Conservation (phyloP, 345 rosid genomes). For the Gossypium ekmanianum region DNA sequence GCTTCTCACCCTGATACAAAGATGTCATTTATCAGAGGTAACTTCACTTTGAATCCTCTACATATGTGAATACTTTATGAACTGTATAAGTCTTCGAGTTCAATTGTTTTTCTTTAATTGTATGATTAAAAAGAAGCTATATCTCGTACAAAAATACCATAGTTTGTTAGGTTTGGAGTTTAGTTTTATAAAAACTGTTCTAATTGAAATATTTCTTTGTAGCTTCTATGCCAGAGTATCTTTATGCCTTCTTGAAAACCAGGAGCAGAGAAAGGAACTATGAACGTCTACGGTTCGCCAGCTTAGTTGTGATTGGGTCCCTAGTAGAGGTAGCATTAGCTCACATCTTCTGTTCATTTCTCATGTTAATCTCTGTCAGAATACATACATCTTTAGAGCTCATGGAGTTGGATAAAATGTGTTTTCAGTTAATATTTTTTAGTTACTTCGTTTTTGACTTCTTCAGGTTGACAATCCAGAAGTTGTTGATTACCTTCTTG, state of each 20-base stretch:
- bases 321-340: conserved; percentile 45
- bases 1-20: conserved; percentile 57
- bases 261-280: too few relatives aligned
- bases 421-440: background rate
- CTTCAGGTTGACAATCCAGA: conserved; percentile 41
- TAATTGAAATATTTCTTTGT: conserved; percentile 19
- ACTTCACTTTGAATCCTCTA: background rate
- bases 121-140: too few relatives aligned
- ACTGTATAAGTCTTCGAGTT: background rate
- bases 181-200: background rate
- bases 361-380: background rate
- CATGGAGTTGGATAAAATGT: background rate
- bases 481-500: conserved; percentile 39
- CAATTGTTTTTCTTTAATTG: background rate
- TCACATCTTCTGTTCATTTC: background rate
- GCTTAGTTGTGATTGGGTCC: conserved; percentile 62
- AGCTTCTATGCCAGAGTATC: conserved; percentile 27
- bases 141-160: too few relatives aligned
- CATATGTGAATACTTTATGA: too few relatives aligned
- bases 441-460: background rate
- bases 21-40: conserved; percentile 43
- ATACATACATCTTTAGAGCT: background rate
- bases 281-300: conserved; percentile 30
- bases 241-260: too few relatives aligned
- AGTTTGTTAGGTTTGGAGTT: background rate